Base-by-base conservation (phyloP, 495 filamentous ascomycete species). In the Pseudoneurospora amorphoporcata region DNA sequence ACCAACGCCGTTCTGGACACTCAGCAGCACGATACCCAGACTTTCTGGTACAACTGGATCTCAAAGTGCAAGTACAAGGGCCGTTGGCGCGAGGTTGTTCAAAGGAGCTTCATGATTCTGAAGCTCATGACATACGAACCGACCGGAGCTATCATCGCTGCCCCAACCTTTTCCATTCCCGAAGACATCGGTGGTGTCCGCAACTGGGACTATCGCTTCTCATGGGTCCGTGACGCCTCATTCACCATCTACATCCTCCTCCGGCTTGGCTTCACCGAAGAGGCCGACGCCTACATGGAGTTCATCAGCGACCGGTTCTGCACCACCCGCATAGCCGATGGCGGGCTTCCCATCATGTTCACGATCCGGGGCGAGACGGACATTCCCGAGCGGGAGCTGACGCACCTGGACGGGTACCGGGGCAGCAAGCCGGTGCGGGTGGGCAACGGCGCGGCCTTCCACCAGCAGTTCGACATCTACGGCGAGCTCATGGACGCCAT, bases 191-290 rank as follows among this genome's bases (percentile, higher is more conserved):
- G 90, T 6, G 91, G 91, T 39, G 81, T 83, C 16, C 77, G 85
- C n/a, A 93, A 92, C 74, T 92, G 90, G 90, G 90, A 93, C 76
- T 93, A 93, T 76, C 86, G 91, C 9, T 93, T 87, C 78, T 90
- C 86, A 45, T 93, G 91, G 91, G 89, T 93, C 47, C 85, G 91
- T 40, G 91, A 93, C 77, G 88, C 89, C 0, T 89, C 88, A 65
- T 93, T 92, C 80, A 92, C 90, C 5, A 88, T 92, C 72, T 92
- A 93, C 77, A 91, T 92, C 73, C 84, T 93, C 23, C 84, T 93
- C 10, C 89, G 91, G 29, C 86, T 92, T 76, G 91, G 91, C 45
- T 93, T 92, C 80, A 88, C 83, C n/a, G 84, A 88, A 23, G 91
- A 93, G 76, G 90, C 90, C 10, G 90, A 93, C 75, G 86, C 89